phyloP scores from a whole-genome alignment of 768 basidiomycete species.

The Tephrocybe sp. region DNA sequence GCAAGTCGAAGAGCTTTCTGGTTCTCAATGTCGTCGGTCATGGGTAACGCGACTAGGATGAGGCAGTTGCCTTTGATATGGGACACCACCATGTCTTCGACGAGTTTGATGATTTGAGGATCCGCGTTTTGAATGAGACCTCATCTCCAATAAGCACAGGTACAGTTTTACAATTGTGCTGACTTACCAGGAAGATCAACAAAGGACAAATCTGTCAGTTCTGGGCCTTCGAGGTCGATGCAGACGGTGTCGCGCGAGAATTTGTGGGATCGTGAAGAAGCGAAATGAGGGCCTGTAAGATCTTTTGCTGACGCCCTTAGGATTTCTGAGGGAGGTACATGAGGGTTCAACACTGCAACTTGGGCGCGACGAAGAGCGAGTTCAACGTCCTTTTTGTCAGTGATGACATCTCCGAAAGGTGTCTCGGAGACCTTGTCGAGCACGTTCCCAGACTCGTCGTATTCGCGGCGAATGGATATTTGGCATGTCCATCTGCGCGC shows the following conservation, averaged over 20 bases:
- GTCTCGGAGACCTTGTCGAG: conserved; percentile 20
- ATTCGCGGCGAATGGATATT: conserved; percentile 43
- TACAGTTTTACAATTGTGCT: background rate
- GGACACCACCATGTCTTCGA: conserved; percentile 48
- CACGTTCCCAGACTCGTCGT: conserved; percentile 28
- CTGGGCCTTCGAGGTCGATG: conserved; percentile 37
- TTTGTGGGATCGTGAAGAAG: conserved; percentile 7
- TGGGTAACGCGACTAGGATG: conserved; percentile 53
- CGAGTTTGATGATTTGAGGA: conserved; percentile 39
- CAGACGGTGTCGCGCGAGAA: conserved; percentile 45
- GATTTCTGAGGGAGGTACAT: conserved; percentile 7
- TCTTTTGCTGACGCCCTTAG: conserved; percentile 21
- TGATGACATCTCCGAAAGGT: conserved; percentile 26
- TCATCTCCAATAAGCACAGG: conserved; percentile 10
- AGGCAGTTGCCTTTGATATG: conserved; percentile 52
- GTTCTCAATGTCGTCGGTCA: conserved; percentile 62
- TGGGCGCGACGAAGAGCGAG: conserved; percentile 43
- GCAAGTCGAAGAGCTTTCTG: conserved; percentile 54
- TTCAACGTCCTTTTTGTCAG: conserved; percentile 40
- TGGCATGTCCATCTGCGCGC: conserved; percentile 31
- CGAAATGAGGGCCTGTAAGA: conserved; percentile 19
- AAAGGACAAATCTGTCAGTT: conserved; percentile 37
- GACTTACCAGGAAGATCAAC: conserved; percentile 38
- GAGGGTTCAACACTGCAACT: conserved; percentile 21
- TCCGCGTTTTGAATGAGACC: conserved; percentile 54